Base-by-base conservation (phyloP, 768 basidiomycete species). In the Holtermannia corniformis region DNA sequence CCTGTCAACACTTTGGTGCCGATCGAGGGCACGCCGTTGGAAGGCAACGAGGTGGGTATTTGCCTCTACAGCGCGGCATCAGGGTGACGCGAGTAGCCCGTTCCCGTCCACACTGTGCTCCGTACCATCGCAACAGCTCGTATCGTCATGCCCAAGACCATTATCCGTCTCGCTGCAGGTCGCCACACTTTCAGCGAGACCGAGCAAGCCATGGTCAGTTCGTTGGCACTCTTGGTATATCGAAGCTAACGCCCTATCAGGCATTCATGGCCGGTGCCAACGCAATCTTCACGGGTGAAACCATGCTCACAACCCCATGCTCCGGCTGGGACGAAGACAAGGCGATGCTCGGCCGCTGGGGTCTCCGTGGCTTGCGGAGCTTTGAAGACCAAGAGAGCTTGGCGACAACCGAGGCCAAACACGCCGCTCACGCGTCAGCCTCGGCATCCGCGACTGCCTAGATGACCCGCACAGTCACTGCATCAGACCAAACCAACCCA, bases 321-420 rank as follows among this genome's bases (percentile, higher is more conserved):
- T 85, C 87, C 10, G 87, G 89, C 41, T 96, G 92, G 93, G 90
- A 95, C 65, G 87, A 92, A 81, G 93, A 97, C 73, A 93, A 92
- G 70, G 79, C 83, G 10, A 87, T 96, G 89, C 86, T 97, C 82
- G 76, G 72, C 3, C 81, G 89, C 41, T 95, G 90, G 91, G 93
- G 93, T 26, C 76, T 97, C 25, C 77, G 84, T 56, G 92, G 92
- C 26, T 89, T 95, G 87, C 77, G 76, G 51, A 89, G 86, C 66
- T 97, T 97, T 71, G 85, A 87, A 67, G 84, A 89, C 64, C 49
- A 62, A 20, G 69, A 72, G 60, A 65, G 54, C 23, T 40, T 64
- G 2, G 22, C 25, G 20, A 27, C 56, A 50, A 47, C 41, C n/a
- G 24, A 50, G 14, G 48, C 47, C 19, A 27, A 51, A n/a, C 41